Evolutionary conservation across 345 rosid species (phyloP), one percentile per base, ranked within the genome.

Genomic region (Eucalyptus pauciflora): DNA sequence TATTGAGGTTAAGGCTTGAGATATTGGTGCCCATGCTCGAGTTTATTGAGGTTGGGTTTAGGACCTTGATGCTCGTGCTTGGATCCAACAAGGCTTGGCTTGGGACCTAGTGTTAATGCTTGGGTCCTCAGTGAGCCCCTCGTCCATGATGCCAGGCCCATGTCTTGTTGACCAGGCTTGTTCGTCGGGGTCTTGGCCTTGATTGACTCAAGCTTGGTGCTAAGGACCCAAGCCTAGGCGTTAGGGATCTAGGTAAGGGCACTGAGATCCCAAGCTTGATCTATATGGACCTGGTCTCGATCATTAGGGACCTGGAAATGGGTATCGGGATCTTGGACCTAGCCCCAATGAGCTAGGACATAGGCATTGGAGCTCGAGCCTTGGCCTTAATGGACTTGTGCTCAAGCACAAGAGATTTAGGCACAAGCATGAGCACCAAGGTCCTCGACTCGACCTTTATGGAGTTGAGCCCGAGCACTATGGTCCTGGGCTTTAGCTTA

Each of bases 61-160:
- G 13, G 62, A 24, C 29, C 29, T 1, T 0, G 6, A 1, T 56
- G 62, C 6, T 16, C 0, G 8, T 56, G 29, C 29, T 3, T 56
- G 11, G 62, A 56, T 56, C 6, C 4, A 56, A 24, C 62, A 56
- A 56, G 29, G 62, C 29, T 24, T 4, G 62, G 29, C 62, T 56
- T 56, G 12, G 62, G 29, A 56, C 13, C 62, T 56, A 24, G 27
- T 5, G 0, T 24, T 56, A 24, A 24, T 56, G 29, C 62, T 56
- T 56, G 62, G 1, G 13, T 56, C 27, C 62, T 52, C 0, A 52
- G 1, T 52, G 10, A 52, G 25, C 25, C 25, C 58, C 10, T 52
- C 1, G 0, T 52, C 58, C 58, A 52, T 24, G 29, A 56, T 56
- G 62, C 29, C 0, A 4, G 1, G 29, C 1, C 62, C 13, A 56